phyloP scores from a whole-genome alignment of 164 flowering plant species.

The Houttuynia cordata region DNA sequence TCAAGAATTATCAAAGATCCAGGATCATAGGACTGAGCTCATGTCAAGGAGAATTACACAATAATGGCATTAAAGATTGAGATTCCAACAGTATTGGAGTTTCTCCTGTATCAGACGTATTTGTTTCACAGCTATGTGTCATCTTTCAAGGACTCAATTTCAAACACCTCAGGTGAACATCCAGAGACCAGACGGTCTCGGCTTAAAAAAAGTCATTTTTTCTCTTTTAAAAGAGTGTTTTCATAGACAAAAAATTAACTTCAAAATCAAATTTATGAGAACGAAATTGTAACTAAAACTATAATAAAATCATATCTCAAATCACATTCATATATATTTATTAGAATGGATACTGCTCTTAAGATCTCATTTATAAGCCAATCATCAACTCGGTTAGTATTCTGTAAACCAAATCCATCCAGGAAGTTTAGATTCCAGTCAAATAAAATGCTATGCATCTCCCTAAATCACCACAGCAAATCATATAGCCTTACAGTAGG shows the following conservation, averaged over 20 bases:
- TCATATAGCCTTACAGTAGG: slow-evolving; percentile 38
- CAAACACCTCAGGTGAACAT: neutral
- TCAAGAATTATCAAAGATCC: slow-evolving; percentile 56
- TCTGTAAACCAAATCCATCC: slow-evolving; percentile 30
- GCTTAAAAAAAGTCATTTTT: neutral
- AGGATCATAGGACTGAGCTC: slow-evolving; percentile 64
- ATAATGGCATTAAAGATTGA: neutral
- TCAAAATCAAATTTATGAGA: no score
- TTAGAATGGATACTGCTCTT: slow-evolving; percentile 69
- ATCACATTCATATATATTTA: neutral
- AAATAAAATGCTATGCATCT: neutral
- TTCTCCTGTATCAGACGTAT: no score
- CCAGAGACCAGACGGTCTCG: neutral
- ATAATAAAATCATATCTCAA: neutral
- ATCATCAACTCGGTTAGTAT: slow-evolving; percentile 57
- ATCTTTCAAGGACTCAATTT: no score
- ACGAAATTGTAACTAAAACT: no score
- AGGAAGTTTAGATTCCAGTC: neutral
- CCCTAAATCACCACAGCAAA: neutral
- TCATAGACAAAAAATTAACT: neutral
- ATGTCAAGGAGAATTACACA: slow-evolving; percentile 24
- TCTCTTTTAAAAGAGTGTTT: neutral
- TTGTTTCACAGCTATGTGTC: no score
- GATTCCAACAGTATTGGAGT: no score
- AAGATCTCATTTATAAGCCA: slow-evolving; percentile 63